phyloP scores from a whole-genome alignment of 2,329 filamentous ascomycete species.

The Cladosporium halotolerans region DNA sequence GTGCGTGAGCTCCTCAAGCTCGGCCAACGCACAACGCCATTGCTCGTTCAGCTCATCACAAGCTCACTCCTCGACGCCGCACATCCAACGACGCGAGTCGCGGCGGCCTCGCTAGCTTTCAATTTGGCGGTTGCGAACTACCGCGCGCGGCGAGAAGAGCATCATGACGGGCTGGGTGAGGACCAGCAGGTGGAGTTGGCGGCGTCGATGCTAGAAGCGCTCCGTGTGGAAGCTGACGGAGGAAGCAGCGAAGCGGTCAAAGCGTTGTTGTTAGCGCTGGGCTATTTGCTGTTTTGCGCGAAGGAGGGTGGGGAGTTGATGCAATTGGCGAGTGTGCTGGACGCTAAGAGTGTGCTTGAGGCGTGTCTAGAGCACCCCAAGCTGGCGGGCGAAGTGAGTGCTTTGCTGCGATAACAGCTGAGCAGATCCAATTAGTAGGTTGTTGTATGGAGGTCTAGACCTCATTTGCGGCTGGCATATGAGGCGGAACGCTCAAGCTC shows the following conservation, averaged over 20 bases:
- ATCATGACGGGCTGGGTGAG: constrained; percentile 56
- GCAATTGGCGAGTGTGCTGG: constrained; percentile 72
- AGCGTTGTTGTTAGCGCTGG: constrained; percentile 69
- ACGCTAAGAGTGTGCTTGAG: constrained; percentile 60
- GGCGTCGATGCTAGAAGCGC: constrained; percentile 72
- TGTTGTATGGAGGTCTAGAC: no score
- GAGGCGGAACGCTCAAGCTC: no score
- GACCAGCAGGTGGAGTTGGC: constrained; percentile 73
- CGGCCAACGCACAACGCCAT: constrained; percentile 41
- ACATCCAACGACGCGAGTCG: constrained; percentile 68
- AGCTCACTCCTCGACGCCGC: constrained; percentile 71
- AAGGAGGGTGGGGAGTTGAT: constrained; percentile 67
- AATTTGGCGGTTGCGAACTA: constrained; percentile 71
- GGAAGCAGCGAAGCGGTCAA: constrained; percentile 58
- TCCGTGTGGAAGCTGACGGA: constrained; percentile 43
- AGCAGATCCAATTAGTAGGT: no score
- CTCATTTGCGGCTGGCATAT: no score
- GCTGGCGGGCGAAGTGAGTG: constrained; percentile 26
- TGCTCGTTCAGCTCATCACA: constrained; percentile 64
- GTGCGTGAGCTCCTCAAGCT: constrained; percentile 37
- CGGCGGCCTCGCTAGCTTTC: constrained; percentile 75
- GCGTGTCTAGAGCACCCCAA: constrained; percentile 31
- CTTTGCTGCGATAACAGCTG: no score
- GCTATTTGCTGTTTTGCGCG: constrained; percentile 66
- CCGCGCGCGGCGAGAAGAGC: constrained; percentile 53